Evolutionary conservation across 2,329 filamentous ascomycete species (phyloP).

Genomic region (Alternaria dauci): DNA sequence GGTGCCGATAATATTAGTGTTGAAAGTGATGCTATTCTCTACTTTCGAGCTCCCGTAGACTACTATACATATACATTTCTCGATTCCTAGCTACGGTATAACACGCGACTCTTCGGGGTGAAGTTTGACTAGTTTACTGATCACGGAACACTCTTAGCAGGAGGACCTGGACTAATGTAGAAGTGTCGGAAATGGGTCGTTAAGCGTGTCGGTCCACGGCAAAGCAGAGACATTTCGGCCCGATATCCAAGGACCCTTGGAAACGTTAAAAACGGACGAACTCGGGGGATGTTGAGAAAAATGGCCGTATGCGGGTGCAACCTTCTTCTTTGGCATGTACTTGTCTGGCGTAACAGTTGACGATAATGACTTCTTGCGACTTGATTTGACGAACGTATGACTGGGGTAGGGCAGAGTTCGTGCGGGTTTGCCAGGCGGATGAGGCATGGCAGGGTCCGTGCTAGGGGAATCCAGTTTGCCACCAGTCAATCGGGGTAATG

Average conservation of each 20-base stretch:
- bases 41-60: not conserved
- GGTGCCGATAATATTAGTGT: not conserved
- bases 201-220: not conserved
- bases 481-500: not conserved
- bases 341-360: not conserved
- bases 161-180: not conserved
- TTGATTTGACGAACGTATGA: not conserved
- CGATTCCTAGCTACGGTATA: not conserved
- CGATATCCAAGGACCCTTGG: not conserved
- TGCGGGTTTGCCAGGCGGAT: not conserved
- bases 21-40: not conserved
- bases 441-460: not conserved
- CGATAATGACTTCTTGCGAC: not conserved
- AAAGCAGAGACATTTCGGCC: not conserved
- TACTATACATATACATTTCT: slow-evolving; percentile 1
- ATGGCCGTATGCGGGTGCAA: not conserved
- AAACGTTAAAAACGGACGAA: not conserved
- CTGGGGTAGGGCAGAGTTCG: not conserved
- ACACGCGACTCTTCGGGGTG: not conserved
- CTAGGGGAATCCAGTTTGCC: not conserved
- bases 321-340: not conserved
- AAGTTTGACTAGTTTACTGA: not conserved
- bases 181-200: not conserved
- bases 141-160: not conserved
- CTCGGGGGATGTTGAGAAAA: not conserved